Evolutionary conservation across 1,284 basidiomycete genomes (phyloP).

Genomic region (Leccinum brunneo-olivaceum): DNA sequence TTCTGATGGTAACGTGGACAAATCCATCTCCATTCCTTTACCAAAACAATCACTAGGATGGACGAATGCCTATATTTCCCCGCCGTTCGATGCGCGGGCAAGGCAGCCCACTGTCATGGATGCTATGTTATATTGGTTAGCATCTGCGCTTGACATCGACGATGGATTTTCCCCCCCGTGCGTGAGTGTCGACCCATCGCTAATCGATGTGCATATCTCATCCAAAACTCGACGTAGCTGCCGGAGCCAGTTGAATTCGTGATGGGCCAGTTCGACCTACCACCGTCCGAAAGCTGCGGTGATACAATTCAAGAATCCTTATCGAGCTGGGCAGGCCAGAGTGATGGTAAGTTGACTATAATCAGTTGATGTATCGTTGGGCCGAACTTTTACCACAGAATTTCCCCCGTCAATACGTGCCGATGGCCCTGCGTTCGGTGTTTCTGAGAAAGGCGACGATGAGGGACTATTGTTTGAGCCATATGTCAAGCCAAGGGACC

Average conservation of each 20-base stretch:
- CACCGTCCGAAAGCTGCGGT: slow-evolving; percentile 17
- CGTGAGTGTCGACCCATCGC: slow-evolving; percentile 14
- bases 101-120: slow-evolving; percentile 31
- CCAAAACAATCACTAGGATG: slow-evolving; percentile 29
- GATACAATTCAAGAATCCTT: slow-evolving; percentile 24
- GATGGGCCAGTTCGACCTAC: slow-evolving; percentile 24
- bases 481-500: slow-evolving; percentile 23
- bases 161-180: slow-evolving; percentile 27
- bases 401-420: slow-evolving; percentile 19
- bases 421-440: slow-evolving; percentile 9
- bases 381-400: slow-evolving; percentile 14
- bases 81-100: slow-evolving; percentile 24
- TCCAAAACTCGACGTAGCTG: slow-evolving; percentile 23
- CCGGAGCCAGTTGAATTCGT: slow-evolving; percentile 33
- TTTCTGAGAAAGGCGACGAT: slow-evolving; percentile 21
- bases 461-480: slow-evolving; percentile 7
- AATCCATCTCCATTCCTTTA: slow-evolving; percentile 7
- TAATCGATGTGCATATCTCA: slow-evolving; percentile 2
- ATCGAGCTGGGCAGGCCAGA: slow-evolving; percentile 32
- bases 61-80: slow-evolving; percentile 32
- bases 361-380: neutral
- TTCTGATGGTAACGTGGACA: slow-evolving; percentile 33
- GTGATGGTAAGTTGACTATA: slow-evolving; percentile 26
- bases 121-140: slow-evolving; percentile 30
- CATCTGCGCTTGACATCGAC: slow-evolving; percentile 29